These are phyloP conservation scores for Globisporangium polare DNA, from an alignment of 352 stramenopile genomes.

Conservation along the genomic window DNA sequence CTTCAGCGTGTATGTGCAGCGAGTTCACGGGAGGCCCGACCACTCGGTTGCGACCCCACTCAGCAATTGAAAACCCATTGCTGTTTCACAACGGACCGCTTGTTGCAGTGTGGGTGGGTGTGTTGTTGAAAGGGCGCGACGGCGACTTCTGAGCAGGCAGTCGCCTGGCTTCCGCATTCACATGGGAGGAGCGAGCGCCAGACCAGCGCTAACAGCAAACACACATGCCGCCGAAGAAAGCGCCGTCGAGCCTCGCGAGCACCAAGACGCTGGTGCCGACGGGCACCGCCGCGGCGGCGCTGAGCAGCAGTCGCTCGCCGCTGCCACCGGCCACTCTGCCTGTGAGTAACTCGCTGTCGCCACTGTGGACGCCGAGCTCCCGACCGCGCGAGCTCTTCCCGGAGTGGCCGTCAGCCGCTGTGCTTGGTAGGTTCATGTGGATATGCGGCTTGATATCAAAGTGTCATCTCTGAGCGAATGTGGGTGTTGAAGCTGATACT, in stretches of 20 bases:
- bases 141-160: neutral
- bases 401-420: conserved; percentile 44
- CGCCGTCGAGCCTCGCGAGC: conserved; percentile 8
- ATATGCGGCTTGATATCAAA: neutral
- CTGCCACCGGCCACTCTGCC: conserved; percentile 23
- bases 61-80: too few species aligned
- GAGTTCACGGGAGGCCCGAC: too few species aligned
- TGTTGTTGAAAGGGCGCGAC: too few species aligned
- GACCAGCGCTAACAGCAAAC: too few species aligned
- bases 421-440: conserved; percentile 6
- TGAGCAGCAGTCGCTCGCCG: conserved; percentile 17
- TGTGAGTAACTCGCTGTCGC: conserved; percentile 27
- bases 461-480: neutral
- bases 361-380: conserved; percentile 34
- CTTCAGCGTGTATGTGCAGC: too few species aligned
- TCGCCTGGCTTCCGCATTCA: neutral
- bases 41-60: too few species aligned
- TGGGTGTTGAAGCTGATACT: neutral
- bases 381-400: conserved; percentile 47
- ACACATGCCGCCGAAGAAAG: conserved; percentile 20
- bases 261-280: conserved; percentile 14
- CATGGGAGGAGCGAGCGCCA: too few species aligned
- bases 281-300: neutral
- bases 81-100: too few species aligned
- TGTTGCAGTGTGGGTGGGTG: too few species aligned